Evolutionary conservation across 1,284 basidiomycete genomes (phyloP), one percentile per base, ranked within the genome.

Genomic region (Boletus sp.): DNA sequence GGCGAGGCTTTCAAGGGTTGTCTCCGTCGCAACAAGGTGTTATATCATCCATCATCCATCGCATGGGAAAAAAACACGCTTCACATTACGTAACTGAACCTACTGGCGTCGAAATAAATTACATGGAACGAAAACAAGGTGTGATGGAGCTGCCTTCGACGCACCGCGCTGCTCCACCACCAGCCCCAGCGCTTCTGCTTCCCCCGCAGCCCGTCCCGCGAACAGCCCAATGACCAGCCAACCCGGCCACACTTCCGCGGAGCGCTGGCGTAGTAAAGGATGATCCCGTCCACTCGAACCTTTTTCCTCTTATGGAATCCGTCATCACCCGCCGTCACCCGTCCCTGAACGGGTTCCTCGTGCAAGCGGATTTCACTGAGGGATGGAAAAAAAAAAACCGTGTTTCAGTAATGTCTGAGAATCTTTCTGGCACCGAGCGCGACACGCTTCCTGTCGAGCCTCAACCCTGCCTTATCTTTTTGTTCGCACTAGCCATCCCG

Each of bases 1-100:
- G 47, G 51, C 38, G 60, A 53, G 47, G 51, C 46, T 46, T 52
- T n/a, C 6, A 55, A 28, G 27, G 23, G 25, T 14, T 19, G 53
- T 58, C 49, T 48, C 64, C 70, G 61, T 70, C 61, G 65, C 61
- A 53, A 73, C 68, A 59, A 60, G 55, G n/a, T 58, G 72, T 75
- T 74, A 75, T 73, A 76, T 74, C 73, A 46, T 57, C 63, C 49
- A 25, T 37, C 49, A 30, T n/a, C 37, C 55, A 46, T 58, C 59
- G 44, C 67, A 70, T 75, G 74, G 65, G 73, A 72, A 72, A 72
- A 59, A 52, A 52, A 52, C 58, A 60, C 51, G 48, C 61, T 56
- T 55, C 25, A 7, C 44, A 16, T 71, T 67, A 67, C 60, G 65
- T 71, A 64, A 59, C 21, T 7, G 2, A 37, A 31, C 9, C 30